Percentiles rank a stretch among this genome's conserved stretches.
phyloP scores from a whole-genome alignment of 2,329 filamentous ascomycete species.

The Mollisiaceae sp. region DNA sequence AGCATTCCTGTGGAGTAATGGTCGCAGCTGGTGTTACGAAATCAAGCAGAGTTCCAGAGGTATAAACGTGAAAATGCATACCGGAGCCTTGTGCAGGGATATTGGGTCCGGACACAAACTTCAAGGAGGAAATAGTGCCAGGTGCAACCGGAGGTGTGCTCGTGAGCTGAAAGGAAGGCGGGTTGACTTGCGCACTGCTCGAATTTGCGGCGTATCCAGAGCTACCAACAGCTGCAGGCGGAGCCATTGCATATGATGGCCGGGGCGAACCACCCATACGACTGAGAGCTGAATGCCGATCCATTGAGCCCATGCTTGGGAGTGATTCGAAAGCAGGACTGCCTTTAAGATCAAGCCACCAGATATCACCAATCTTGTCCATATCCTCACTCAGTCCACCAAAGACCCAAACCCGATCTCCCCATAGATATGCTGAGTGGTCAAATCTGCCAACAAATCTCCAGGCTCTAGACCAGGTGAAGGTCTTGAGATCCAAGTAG shows the following conservation, averaged over 20 bases:
- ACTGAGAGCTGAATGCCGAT: slow-evolving; percentile 43
- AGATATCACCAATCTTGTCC: slow-evolving; percentile 94
- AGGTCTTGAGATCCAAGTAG: slow-evolving; percentile 95
- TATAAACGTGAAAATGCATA: slow-evolving; percentile 94
- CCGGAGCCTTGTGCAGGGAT: slow-evolving; percentile 89
- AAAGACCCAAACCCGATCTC: slow-evolving; percentile 93
- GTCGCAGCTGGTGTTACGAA: slow-evolving; percentile 92
- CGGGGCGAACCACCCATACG: slow-evolving; percentile 55
- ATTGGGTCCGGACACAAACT: slow-evolving; percentile 85
- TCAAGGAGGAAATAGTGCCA: slow-evolving; percentile 86
- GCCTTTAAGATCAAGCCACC: slow-evolving; percentile 95
- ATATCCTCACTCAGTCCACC: slow-evolving; percentile 94
- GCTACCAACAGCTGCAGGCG: slow-evolving; percentile 58
- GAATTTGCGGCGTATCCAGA: slow-evolving; percentile 73
- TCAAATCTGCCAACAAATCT: slow-evolving; percentile 94
- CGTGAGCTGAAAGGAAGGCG: slow-evolving; percentile 68
- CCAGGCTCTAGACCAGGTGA: slow-evolving; percentile 97
- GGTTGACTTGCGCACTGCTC: slow-evolving; percentile 68
- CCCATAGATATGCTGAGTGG: slow-evolving; percentile 91
- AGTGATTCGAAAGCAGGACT: slow-evolving; percentile 81
- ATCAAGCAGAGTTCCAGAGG: slow-evolving; percentile 89
- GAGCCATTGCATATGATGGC: slow-evolving; percentile 55
- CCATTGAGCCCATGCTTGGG: slow-evolving; percentile 61
- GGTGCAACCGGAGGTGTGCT: slow-evolving; percentile 84
- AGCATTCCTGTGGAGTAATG: slow-evolving; percentile 85